These are phyloP conservation scores for Kurtzmaniella quercitrusa DNA, from an alignment of 1,139 yeast species.

Conservation along the genomic window DNA sequence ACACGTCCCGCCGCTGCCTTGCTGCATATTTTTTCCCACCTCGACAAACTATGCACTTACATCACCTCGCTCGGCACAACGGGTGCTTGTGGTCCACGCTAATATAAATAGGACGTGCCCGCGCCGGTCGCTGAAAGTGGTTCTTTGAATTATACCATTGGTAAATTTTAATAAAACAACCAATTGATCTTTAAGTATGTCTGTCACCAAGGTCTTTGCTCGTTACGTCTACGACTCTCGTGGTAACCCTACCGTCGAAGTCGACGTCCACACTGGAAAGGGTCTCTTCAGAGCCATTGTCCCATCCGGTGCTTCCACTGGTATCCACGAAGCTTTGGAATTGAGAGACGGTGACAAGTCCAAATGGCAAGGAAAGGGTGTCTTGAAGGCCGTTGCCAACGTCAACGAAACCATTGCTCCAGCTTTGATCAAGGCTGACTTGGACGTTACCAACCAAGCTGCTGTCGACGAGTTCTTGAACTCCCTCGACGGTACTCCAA, in stretches of 20 bases:
- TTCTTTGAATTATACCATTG: too few species aligned
- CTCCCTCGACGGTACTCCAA: constrained; percentile 84
- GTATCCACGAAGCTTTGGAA: constrained; percentile 92
- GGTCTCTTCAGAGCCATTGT: constrained; percentile 91
- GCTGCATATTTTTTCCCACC: background rate
- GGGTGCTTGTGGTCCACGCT: constrained; percentile 21
- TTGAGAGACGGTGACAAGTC: constrained; percentile 92
- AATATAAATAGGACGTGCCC: constrained; percentile 9
- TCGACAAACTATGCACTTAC: constrained; percentile 2
- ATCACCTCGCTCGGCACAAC: constrained; percentile 12
- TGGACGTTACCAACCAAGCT: constrained; percentile 75
- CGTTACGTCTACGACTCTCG: constrained; percentile 96
- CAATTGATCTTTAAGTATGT: constrained; percentile 18
- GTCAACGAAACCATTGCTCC: constrained; percentile 89
- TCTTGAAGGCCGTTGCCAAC: constrained; percentile 83
- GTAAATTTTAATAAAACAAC: too few species aligned
- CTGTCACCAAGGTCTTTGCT: constrained; percentile 63
- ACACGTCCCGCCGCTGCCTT: constrained; percentile 2
- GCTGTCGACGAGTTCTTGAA: constrained; percentile 75
- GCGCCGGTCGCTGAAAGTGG: too few species aligned
- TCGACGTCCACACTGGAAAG: constrained; percentile 78
- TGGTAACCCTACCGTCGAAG: constrained; percentile 98
- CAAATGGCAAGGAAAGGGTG: constrained; percentile 97
- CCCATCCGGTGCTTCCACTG: constrained; percentile 97
- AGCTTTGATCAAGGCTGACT: constrained; percentile 67